A percentile compares a stretch with the other conserved stretches of the same genome.
These are phyloP conservation scores for Amanita rubescens DNA, from an alignment of 768 basidiomycete genomes.

Conservation along the genomic window DNA sequence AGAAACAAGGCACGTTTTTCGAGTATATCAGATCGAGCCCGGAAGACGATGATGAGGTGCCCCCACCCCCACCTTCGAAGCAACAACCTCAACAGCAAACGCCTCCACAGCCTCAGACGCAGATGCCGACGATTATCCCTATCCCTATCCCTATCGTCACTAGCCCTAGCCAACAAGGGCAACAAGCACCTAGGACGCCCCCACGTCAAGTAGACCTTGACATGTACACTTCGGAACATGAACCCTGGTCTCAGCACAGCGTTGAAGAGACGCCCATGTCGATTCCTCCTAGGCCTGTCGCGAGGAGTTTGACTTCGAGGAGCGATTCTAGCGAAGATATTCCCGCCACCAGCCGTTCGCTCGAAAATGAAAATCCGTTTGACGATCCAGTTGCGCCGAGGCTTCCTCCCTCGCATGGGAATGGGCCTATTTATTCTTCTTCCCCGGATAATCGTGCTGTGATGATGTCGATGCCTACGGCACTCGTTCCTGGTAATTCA, in stretches of 20 bases:
- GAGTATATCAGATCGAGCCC: not conserved
- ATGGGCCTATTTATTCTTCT: not conserved
- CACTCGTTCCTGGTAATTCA: not conserved
- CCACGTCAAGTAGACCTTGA: not conserved
- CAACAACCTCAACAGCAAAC: too few relatives aligned
- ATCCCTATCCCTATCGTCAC: too few relatives aligned
- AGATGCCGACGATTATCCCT: not conserved
- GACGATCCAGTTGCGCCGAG: constrained; percentile 19
- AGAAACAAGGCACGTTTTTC: not conserved
- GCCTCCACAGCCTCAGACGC: not conserved
- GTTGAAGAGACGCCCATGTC: not conserved
- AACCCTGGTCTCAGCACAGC: not conserved
- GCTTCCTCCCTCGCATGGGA: constrained; percentile 11
- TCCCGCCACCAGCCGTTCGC: constrained; percentile 6
- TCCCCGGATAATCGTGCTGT: not conserved
- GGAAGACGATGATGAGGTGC: not conserved
- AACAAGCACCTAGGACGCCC: not conserved
- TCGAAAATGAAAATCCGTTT: constrained; percentile 19
- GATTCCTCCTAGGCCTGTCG: not conserved
- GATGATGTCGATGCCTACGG: not conserved
- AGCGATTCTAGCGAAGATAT: not conserved
- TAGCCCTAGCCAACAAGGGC: not conserved
- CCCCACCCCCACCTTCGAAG: too few relatives aligned
- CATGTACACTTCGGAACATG: not conserved
- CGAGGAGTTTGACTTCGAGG: not conserved